phyloP scores from a whole-genome alignment of 2,329 filamentous ascomycete species.

The Sclerotiophoma versabilis region DNA sequence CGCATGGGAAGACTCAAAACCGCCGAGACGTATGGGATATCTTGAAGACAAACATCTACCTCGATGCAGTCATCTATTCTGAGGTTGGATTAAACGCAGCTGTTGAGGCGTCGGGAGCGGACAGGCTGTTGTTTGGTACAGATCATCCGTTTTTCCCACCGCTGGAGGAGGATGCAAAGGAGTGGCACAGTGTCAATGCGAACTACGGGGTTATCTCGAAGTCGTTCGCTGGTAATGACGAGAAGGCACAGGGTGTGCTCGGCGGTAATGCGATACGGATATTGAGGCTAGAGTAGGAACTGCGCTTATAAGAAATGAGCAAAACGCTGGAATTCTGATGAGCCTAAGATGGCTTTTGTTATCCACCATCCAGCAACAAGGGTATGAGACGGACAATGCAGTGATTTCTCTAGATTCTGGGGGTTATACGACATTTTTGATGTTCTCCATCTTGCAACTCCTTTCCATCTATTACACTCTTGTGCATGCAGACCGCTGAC shows the following conservation, averaged over 20 bases:
- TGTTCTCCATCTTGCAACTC: too few relatives aligned
- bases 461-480: too few relatives aligned
- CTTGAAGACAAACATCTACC: constrained; percentile 77
- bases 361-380: too few relatives aligned
- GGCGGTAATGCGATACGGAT: constrained; percentile 66
- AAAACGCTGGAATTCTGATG: too few relatives aligned
- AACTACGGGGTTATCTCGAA: constrained; percentile 64
- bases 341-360: too few relatives aligned
- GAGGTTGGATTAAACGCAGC: constrained; percentile 76
- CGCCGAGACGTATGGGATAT: constrained; percentile 69
- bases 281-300: constrained; percentile 52
- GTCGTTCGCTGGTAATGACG: constrained; percentile 56
- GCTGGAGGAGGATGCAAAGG: constrained; percentile 65
- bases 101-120: constrained; percentile 69
- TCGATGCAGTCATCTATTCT: constrained; percentile 87
- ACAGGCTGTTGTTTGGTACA: constrained; percentile 79
- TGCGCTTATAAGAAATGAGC: too few relatives aligned
- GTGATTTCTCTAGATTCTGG: too few relatives aligned
- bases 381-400: too few relatives aligned
- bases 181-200: constrained; percentile 73
- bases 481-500: too few relatives aligned
- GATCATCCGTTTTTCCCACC: constrained; percentile 89
- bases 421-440: too few relatives aligned
- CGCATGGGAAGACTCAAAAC: constrained; percentile 65
- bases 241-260: constrained; percentile 62